Conservation (phyloP, 192 early-diverging fungal species). For the Coemansia sp. region DNA sequence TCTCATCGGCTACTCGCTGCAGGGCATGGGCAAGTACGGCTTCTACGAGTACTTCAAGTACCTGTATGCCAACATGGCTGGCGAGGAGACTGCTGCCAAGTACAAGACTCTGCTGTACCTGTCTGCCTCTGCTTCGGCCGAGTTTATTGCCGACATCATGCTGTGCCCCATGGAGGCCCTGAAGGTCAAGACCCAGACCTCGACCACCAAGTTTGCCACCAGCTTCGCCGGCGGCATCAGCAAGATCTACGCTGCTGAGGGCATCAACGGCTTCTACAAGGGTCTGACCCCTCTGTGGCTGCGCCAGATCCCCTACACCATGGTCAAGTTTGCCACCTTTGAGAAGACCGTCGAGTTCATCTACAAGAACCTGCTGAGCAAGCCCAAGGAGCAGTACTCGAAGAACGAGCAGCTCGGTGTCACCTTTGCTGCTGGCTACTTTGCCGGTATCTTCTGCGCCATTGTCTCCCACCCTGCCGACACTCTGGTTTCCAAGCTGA, state of each 20-base stretch:
- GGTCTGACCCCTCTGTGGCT: constrained; percentile 73
- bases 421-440: constrained; percentile 80
- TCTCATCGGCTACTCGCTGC: constrained; percentile 76
- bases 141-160: constrained; percentile 77
- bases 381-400: constrained; percentile 67
- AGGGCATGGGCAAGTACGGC: constrained; percentile 87
- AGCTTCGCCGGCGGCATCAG: constrained; percentile 60
- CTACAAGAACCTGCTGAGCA: constrained; percentile 58
- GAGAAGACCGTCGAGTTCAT: constrained; percentile 71
- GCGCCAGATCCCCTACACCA: constrained; percentile 83
- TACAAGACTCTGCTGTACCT: constrained; percentile 72
- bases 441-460: constrained; percentile 85
- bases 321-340: constrained; percentile 83
- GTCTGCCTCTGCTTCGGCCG: constrained; percentile 71
- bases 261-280: constrained; percentile 66
- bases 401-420: constrained; percentile 72
- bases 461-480: constrained; percentile 91
- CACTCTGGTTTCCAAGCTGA: constrained; percentile 70
- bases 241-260: constrained; percentile 58
- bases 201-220: constrained; percentile 68
- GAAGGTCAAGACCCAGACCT: constrained; percentile 85
- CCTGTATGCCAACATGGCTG: constrained; percentile 57
- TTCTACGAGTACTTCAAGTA: constrained; percentile 90
- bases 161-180: constrained; percentile 85
- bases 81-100: constrained; percentile 68